phyloP scores from a whole-genome alignment of 2,329 filamentous ascomycete species.

The Hypoxylon sp. region DNA sequence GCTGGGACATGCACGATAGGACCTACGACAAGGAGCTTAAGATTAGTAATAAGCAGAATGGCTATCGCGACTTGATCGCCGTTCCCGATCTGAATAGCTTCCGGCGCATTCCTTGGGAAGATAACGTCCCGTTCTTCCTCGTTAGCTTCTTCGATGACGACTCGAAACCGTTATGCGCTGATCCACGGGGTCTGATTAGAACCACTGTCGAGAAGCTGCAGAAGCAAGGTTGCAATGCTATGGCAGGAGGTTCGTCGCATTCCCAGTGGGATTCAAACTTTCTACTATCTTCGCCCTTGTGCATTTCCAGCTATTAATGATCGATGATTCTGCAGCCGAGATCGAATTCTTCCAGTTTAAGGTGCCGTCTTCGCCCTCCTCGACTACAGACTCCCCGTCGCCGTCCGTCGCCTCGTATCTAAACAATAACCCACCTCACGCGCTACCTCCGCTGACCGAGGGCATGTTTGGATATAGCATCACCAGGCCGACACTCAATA shows the following conservation, averaged over 20 bases:
- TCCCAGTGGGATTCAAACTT: not conserved
- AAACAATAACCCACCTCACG: constrained; percentile 73
- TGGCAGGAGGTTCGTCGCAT: constrained; percentile 78
- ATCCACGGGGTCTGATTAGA: constrained; percentile 77
- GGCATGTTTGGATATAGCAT: constrained; percentile 89
- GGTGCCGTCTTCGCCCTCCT: constrained; percentile 45
- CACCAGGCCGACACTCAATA: constrained; percentile 81
- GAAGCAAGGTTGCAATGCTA: constrained; percentile 75
- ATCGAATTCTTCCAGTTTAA: constrained; percentile 76
- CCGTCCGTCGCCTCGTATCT: constrained; percentile 75
- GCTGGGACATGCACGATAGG: constrained; percentile 90
- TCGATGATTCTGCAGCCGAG: constrained; percentile 69
- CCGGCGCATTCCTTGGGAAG: constrained; percentile 84
- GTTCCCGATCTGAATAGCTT: constrained; percentile 79
- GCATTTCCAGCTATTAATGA: constrained; percentile 18
- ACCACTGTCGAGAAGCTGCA: constrained; percentile 72
- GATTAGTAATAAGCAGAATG: constrained; percentile 84
- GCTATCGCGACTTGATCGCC: constrained; percentile 82
- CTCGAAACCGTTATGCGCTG: constrained; percentile 74
- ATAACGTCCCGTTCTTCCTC: constrained; percentile 81
- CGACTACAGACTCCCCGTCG: constrained; percentile 54
- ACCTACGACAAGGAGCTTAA: constrained; percentile 82
- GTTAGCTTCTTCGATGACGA: constrained; percentile 81
- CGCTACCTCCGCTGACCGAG: constrained; percentile 78
- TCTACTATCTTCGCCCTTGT: not conserved